These are phyloP conservation scores for Kwoniella shandongensis DNA, from an alignment of 768 basidiomycete species.

Conservation along the genomic window DNA sequence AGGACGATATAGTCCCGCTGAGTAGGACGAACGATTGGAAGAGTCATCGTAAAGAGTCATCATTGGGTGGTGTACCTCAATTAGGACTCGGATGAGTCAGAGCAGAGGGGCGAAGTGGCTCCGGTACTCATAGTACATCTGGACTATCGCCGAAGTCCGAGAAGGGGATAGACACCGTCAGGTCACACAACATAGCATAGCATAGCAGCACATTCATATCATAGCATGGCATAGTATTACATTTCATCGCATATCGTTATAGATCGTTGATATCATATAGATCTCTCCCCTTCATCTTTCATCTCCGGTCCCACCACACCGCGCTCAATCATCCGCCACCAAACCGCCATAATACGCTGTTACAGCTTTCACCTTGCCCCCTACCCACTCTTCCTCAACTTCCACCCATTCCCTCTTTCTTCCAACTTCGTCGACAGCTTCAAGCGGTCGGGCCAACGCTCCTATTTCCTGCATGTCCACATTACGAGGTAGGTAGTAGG, in stretches of 20 bases:
- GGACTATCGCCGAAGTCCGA: too few relatives aligned
- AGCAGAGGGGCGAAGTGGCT: not conserved
- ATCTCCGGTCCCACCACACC: too few relatives aligned
- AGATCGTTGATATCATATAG: too few relatives aligned
- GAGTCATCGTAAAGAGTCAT: not conserved
- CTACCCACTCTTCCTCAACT: conserved; percentile 97
- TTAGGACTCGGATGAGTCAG: not conserved
- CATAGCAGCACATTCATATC: not conserved
- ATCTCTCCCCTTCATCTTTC: too few relatives aligned
- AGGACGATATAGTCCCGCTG: conserved; percentile 13
- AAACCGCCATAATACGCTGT: conserved; percentile 93
- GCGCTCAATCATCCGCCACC: conserved; percentile 40
- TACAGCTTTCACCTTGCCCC: conserved; percentile 84
- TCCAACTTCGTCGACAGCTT: conserved; percentile 15
- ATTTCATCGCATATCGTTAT: not conserved
- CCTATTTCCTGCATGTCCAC: conserved; percentile 71
- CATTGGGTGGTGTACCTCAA: not conserved
- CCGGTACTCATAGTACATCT: too few relatives aligned
- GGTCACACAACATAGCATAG: too few relatives aligned
- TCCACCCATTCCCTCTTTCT: conserved; percentile 65
- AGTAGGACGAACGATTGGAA: not conserved
- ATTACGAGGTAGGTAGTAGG: conserved; percentile 87
- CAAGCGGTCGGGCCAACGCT: conserved; percentile 53
- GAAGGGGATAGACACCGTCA: too few relatives aligned
- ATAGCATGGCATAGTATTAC: not conserved